Percentiles rank a stretch among this genome's conserved stretches.
These are phyloP conservation scores for Mycena rebaudengoi DNA, from an alignment of 768 basidiomycete species.

Conservation along the genomic window DNA sequence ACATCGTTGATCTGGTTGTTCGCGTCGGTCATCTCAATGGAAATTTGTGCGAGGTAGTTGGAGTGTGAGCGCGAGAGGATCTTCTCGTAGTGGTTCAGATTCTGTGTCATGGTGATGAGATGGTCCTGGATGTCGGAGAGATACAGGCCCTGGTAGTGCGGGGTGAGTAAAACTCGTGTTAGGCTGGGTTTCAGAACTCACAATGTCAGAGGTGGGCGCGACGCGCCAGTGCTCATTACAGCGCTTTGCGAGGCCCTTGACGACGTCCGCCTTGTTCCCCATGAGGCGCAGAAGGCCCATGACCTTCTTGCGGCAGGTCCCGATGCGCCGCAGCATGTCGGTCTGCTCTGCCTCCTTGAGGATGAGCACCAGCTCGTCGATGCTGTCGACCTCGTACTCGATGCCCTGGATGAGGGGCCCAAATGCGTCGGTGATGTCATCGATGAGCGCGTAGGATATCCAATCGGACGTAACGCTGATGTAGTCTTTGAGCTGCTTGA, in stretches of 20 bases:
- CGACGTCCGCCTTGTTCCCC: conserved; percentile 99
- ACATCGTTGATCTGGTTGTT: conserved; percentile 99
- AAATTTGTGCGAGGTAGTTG: conserved; percentile 99
- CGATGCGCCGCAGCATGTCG: conserved; percentile 97
- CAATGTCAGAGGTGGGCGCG: conserved; percentile 97
- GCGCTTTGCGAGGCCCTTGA: conserved; percentile 96
- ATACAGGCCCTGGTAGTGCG: conserved; percentile 77
- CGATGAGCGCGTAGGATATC: conserved; percentile 99
- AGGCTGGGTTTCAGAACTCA: conserved; percentile 43
- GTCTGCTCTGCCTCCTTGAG: conserved; percentile 95
- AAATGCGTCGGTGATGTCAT: conserved; percentile 99
- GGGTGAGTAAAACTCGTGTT: neutral
- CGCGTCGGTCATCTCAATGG: conserved; percentile 99
- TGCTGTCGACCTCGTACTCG: conserved; percentile 99
- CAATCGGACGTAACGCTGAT: conserved; percentile 99
- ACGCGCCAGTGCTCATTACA: conserved; percentile 99
- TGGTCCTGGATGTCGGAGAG: conserved; percentile 98
- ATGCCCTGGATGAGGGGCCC: conserved; percentile 98
- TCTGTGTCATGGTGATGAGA: conserved; percentile 99
- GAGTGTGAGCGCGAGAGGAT: conserved; percentile 98
- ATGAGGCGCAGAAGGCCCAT: conserved; percentile 96
- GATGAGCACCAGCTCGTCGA: conserved; percentile 97
- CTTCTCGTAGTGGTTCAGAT: conserved; percentile 99
- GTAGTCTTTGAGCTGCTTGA: conserved; percentile 99
- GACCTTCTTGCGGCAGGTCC: conserved; percentile 98